Base-by-base conservation (phyloP, 345 rosid species). In the Syzygium jambos region DNA sequence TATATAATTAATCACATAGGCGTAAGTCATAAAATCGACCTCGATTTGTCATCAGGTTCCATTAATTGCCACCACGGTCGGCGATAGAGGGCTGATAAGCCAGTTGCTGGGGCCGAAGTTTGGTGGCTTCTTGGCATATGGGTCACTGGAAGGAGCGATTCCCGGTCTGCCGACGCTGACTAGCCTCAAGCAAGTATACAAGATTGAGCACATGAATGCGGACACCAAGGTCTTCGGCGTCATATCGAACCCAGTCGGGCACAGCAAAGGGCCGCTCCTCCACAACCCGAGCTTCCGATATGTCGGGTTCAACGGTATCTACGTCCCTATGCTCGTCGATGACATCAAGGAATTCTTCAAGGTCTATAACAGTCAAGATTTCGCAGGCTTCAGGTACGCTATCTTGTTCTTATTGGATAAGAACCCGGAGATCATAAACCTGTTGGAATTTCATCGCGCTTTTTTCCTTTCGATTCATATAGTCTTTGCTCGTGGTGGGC, bases 211-310 rank as follows among this genome's bases (percentile, higher is more conserved):
- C 89, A 86, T 94, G 6, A 88, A 93, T 51, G 87, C 88, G 3
- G 93, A 93, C 52, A 93, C 94, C 82, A 90, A 88, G 89, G 93
- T 93, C 87, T 92, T 92, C 8, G 96, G 95, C 86, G 92, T 93
- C 30, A 85, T 93, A 61, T 93, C 95, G 25, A 94, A 94, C 83
- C 96, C 95, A 30, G 92, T 94, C 16, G 78, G 94, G 77, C 96
- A 94, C 88, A 94, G 95, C 90, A 93, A 94, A 91, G 94, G 95
- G 34, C 96, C 94, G 23, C n/a, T 94, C 27, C 86, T 94, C 91
- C 95, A 92, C 84, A 94, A 94, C 90, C 94, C 95, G 52, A 89
- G 93, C 86, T 87, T 94, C 88, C 91, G 93, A 90, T 92, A 90
- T 52, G 89, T 86, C 25, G 88, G 90, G 87, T 92, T 84, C 88